Base-by-base conservation (phyloP, 352 stramenopile species). In the Pythium biforme region DNA sequence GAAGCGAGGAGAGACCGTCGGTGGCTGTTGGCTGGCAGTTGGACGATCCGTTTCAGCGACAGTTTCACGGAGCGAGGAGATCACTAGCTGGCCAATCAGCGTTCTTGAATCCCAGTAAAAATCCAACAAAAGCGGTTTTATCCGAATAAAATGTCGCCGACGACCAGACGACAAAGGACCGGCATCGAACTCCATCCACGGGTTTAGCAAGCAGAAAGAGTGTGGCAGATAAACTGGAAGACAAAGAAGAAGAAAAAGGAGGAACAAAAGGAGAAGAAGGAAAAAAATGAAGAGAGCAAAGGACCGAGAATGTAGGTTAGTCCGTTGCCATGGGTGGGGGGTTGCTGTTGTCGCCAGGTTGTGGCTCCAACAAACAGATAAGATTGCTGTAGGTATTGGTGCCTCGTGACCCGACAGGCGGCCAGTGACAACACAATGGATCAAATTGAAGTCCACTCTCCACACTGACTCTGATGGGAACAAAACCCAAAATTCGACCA, bases 21-120 rank as follows among this genome's bases (percentile, higher is more conserved):
- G 60, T 62, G 60, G 60, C 60, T 67, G 47, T 67, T 67, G 60
- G 60, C 60, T 67, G 53, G 60, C 52, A 67, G 60, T 67, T 67
- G 52, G 53, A 62, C 53, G 60, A 61, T 67, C 60, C 60, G 60
- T 67, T 67, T 67, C 60, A 48, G 60, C 52, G 53, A 57, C 60
- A 67, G 60, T 67, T 67, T 45, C 45, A 54, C 56, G 47, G 47
- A 25, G 52, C 31, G 43, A 51, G 26, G 25, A 33, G 51, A 55
- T 61, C 52, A n/a, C 22, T 19, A 52, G 43, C n/a, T 25, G 41
- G 43, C 60, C 60, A 67, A 67, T 67, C 60, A 67, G 19, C 34
- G 6, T 0, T 17, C 39, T 3, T 17, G 6, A 26, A 26, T 23
- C 20, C 17, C 17, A 3, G 1, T 15, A 25, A 53, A 57, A 54